Evolutionary conservation across 768 basidiomycete species (phyloP).

Genomic region (Macrolepiota fuliginosa): DNA sequence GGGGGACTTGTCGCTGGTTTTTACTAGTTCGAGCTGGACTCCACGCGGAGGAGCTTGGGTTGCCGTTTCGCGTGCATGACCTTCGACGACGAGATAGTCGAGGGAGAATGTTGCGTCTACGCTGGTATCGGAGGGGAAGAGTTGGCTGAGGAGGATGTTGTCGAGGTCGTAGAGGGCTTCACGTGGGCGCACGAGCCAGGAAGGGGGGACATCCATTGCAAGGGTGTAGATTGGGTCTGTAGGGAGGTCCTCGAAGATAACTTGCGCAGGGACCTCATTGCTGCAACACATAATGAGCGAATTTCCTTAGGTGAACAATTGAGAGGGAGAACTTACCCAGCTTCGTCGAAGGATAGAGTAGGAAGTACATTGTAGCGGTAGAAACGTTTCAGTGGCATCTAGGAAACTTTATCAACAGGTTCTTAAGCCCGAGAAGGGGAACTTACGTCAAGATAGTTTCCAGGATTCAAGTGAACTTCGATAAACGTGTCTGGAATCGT

Average conservation of each 20-base stretch:
- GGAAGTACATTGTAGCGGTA: constrained; percentile 76
- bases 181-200: constrained; percentile 92
- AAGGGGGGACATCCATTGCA: constrained; percentile 85
- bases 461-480: constrained; percentile 80
- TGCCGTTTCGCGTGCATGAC: constrained; percentile 79
- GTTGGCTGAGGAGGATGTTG: constrained; percentile 81
- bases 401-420: neutral
- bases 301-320: neutral
- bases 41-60: constrained; percentile 80
- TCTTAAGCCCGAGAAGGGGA: neutral
- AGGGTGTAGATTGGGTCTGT: constrained; percentile 89
- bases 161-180: constrained; percentile 92
- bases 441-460: constrained; percentile 62
- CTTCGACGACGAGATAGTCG: constrained; percentile 91
- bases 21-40: constrained; percentile 79
- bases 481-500: constrained; percentile 64
- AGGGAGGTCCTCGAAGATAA: constrained; percentile 72
- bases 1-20: constrained; percentile 35
- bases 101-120: constrained; percentile 82
- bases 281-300: constrained; percentile 30
- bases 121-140: constrained; percentile 58
- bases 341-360: constrained; percentile 56
- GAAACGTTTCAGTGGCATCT: constrained; percentile 92
- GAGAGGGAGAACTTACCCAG: constrained; percentile 57
- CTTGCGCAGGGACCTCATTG: constrained; percentile 52